Evolutionary conservation across 73 alveolate species (phyloP).

Genomic region (Paramecium tetraurelia): DNA sequence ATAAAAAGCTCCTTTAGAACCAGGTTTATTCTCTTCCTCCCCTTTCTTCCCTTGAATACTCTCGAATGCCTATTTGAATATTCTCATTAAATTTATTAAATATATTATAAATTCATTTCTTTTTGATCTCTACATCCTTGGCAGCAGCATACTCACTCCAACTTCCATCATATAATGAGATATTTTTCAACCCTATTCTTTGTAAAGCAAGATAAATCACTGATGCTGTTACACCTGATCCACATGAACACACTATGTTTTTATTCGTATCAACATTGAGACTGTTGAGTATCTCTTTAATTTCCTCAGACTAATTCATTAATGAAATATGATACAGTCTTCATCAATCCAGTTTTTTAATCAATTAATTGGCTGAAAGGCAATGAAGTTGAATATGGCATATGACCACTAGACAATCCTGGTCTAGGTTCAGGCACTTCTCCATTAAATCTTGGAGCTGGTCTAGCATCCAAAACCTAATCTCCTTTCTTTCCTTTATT

Average conservation of each 20-base stretch:
- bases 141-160: constrained; percentile 68
- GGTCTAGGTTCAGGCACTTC: constrained; percentile 66
- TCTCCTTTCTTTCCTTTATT: constrained; percentile 1
- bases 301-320: neutral
- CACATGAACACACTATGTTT: constrained; percentile 49
- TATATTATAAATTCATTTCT: neutral
- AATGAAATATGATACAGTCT: neutral
- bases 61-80: constrained; percentile 12
- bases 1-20: neutral
- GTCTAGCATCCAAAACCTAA: constrained; percentile 69
- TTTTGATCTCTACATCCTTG: neutral
- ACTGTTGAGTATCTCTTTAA: neutral
- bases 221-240: constrained; percentile 66
- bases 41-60: neutral
- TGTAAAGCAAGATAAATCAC: constrained; percentile 50
- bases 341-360: constrained; percentile 58
- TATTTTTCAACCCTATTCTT: constrained; percentile 46
- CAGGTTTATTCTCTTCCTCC: neutral
- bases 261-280: constrained; percentile 15
- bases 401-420: constrained; percentile 59
- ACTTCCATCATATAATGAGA: constrained; percentile 64
- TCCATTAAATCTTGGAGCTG: constrained; percentile 51
- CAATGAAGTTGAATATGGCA: constrained; percentile 46
- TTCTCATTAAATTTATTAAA: neutral
- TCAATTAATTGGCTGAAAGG: constrained; percentile 50